Percentiles rank a stretch among this genome's conserved stretches.
These are phyloP conservation scores for Diaporthe vaccinii DNA, from an alignment of 2,329 filamentous ascomycete genomes.

Conservation along the genomic window DNA sequence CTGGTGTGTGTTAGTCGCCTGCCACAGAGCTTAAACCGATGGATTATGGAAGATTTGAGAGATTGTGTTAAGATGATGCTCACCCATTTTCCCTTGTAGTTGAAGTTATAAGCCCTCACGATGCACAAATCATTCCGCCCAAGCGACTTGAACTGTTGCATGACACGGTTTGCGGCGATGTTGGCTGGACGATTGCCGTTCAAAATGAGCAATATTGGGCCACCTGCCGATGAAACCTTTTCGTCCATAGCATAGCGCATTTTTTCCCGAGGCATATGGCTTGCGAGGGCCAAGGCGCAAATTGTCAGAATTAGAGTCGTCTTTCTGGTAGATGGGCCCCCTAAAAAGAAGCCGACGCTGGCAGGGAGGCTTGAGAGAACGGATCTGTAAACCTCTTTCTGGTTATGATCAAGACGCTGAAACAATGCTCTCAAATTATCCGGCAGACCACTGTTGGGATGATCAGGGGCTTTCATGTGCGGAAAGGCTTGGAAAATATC, in stretches of 20 bases:
- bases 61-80: no score
- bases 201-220: not conserved
- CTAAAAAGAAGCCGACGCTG: no score
- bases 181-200: not conserved
- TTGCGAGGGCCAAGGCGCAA: no score
- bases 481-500: not conserved
- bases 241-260: no score
- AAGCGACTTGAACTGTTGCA: not conserved
- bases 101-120: not conserved
- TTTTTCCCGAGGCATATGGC: no score
- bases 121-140: not conserved
- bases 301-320: no score
- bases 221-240: not conserved
- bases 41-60: no score
- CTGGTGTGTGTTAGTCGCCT: no score
- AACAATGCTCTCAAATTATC: not conserved
- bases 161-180: not conserved
- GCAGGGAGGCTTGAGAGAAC: no score
- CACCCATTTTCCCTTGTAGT: not conserved
- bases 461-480: not conserved
- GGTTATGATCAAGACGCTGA: not conserved
- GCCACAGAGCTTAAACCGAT: no score
- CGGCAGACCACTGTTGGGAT: not conserved
- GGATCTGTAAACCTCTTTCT: not conserved
- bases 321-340: no score